Percentiles rank a stretch among this genome's conserved stretches.
These are phyloP conservation scores for Sugiyamaella novakii DNA, from an alignment of 1,139 yeast species.

Conservation along the genomic window DNA sequence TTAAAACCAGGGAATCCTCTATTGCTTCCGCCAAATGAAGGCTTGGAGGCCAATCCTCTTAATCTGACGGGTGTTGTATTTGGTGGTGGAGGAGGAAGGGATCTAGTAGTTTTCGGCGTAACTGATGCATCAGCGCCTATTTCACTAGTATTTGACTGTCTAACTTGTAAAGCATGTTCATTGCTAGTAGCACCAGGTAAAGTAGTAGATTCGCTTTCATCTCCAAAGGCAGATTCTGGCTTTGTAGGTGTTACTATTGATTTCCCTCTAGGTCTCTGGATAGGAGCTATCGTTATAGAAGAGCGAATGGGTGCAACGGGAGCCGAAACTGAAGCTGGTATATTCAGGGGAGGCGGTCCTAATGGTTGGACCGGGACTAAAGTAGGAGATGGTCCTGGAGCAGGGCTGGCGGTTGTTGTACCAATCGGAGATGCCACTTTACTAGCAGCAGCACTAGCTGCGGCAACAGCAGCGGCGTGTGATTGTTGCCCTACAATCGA, in stretches of 20 bases:
- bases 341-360: constrained; percentile 3
- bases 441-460: constrained; percentile 16
- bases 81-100: not conserved
- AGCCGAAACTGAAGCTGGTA: not conserved
- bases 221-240: not conserved
- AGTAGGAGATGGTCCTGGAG: not conserved
- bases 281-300: constrained; percentile 9
- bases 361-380: not conserved
- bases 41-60: constrained; percentile 13
- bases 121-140: not conserved
- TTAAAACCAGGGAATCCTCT: constrained; percentile 14
- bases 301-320: constrained; percentile 15
- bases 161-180: not conserved
- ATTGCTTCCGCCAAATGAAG: constrained; percentile 14
- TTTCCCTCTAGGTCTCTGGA: not conserved
- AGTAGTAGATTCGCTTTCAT: not conserved
- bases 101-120: not conserved
- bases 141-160: not conserved
- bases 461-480: constrained; percentile 16
- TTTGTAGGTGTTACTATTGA: not conserved
- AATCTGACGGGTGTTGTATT: constrained; percentile 8
- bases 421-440: not conserved
- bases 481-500: constrained; percentile 22
- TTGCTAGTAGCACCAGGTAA: not conserved
- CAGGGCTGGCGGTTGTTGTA: constrained; percentile 6